Base-by-base conservation (phyloP, 345 rosid genomes). In the Bruguiera parviflora region DNA sequence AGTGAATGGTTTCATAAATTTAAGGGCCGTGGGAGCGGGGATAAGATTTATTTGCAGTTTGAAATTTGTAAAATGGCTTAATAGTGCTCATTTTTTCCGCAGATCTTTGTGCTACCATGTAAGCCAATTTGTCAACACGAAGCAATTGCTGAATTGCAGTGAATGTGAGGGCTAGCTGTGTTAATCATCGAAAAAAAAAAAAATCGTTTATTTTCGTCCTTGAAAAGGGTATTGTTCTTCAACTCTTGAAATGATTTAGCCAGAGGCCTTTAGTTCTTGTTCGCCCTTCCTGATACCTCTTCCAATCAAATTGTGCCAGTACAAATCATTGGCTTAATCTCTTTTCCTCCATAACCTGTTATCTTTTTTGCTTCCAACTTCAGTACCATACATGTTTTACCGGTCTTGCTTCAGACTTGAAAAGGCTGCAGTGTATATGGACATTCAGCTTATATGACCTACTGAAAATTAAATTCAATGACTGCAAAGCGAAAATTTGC, bases 41-140 rank as follows among this genome's bases (percentile, higher is more conserved):
- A 7, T 31, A 2, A 33, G n/a, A 63, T 10, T 8, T 35, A 35
- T 37, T 63, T 35, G 7, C 22, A 20, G 19, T 62, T 11, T 25
- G 16, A 29, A 39, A 33, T 39, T 51, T n/a, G 53, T 25, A 21
- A 21, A 25, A 46, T 25, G 24, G 66, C 28, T 63, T 43, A 28
- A 43, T 28, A 16, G 20, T 49, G 68, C 28, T 66, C 52, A 5
- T 6, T 53, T 25, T 5, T 62, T 60, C 49, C 33, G 28, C 55
- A 71, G 74, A 39, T 71, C 19, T 53, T 52, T 22, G 3, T 24
- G 62, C 52, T 58, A 53, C 61, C 62, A 62, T 63, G 67, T 53
- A 63, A 63, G 68, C 33, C 5, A 61, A 20, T 35, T 31, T 28
- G 13, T 29, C 63, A 29, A 29, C n/a, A 31, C 51, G 46, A 31